phyloP scores from a whole-genome alignment of 106 monocot genomes.

The Gastrodia elata region DNA sequence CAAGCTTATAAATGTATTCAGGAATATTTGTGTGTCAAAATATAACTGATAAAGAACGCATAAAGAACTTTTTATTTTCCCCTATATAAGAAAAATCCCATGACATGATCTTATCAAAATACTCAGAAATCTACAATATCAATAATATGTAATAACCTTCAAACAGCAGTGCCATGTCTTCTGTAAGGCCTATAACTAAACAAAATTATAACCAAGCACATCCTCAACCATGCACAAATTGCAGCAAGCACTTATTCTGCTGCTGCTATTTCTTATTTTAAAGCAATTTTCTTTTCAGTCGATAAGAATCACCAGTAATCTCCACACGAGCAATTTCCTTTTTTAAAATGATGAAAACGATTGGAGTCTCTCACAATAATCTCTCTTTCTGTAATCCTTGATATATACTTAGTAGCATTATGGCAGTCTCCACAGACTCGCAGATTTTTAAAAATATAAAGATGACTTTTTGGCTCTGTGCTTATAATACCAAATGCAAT shows the following conservation, averaged over 20 bases:
- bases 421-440: slow-evolving; percentile 78
- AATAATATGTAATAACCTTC: background rate
- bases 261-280: background rate
- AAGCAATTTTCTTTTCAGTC: background rate
- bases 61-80: no score
- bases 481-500: slow-evolving; percentile 64
- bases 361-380: slow-evolving; percentile 70
- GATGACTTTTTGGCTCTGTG: slow-evolving; percentile 28
- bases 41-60: no score
- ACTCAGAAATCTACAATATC: background rate
- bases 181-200: background rate
- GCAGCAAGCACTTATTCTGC: background rate
- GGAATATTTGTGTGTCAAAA: no score
- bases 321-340: slow-evolving; percentile 62
- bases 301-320: slow-evolving; percentile 49
- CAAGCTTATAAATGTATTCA: no score
- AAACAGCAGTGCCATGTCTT: no score
- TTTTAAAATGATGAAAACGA: slow-evolving; percentile 77
- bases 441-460: slow-evolving; percentile 66
- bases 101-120: background rate
- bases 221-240: no score
- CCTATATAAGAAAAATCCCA: no score
- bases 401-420: slow-evolving; percentile 72
- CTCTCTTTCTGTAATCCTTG: slow-evolving; percentile 58
- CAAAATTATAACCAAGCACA: background rate